Percentiles rank a stretch among this genome's conserved stretches.
Evolutionary conservation across 805 yeast genomes (phyloP).

Genomic region (Sugiyamaella lignohabitans): DNA sequence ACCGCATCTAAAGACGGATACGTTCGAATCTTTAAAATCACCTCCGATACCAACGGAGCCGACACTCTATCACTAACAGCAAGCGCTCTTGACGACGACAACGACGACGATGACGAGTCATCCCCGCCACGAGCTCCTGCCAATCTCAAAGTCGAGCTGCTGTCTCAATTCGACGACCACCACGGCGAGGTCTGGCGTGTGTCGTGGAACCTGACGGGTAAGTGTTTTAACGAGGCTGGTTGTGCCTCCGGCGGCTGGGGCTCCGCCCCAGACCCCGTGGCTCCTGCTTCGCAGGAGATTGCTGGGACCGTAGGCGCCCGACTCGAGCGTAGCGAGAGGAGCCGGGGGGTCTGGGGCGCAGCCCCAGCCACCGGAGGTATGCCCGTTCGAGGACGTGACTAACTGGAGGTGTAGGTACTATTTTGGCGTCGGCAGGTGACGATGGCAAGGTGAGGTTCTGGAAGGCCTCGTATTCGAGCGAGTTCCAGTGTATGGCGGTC

Average conservation of each 20-base stretch:
- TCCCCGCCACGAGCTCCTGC: slow-evolving; percentile 14
- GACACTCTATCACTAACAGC: slow-evolving; percentile 5
- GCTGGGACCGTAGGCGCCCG: neutral
- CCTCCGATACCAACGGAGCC: slow-evolving; percentile 32
- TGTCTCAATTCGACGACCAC: slow-evolving; percentile 70
- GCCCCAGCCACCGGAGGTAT: too few relatives aligned
- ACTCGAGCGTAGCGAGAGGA: neutral
- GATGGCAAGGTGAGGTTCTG: slow-evolving; percentile 89
- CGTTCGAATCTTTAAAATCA: slow-evolving; percentile 75
- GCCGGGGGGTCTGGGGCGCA: too few relatives aligned
- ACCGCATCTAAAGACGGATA: slow-evolving; percentile 95
- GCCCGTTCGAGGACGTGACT: neutral
- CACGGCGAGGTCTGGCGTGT: slow-evolving; percentile 93
- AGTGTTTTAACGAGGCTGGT: too few relatives aligned
- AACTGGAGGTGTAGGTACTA: slow-evolving; percentile 38
- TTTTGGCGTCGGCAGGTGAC: slow-evolving; percentile 89
- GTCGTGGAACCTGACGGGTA: slow-evolving; percentile 87
- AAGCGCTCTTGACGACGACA: slow-evolving; percentile 15
- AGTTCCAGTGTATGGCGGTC: slow-evolving; percentile 88
- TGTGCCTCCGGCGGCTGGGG: neutral
- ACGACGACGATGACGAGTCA: slow-evolving; percentile 14
- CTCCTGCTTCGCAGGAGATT: neutral
- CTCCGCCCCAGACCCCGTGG: neutral
- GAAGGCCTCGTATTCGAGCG: slow-evolving; percentile 80
- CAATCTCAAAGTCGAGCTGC: slow-evolving; percentile 44